Base-by-base conservation (phyloP, 2,329 filamentous ascomycete species). In the Ophiostoma sp. region DNA sequence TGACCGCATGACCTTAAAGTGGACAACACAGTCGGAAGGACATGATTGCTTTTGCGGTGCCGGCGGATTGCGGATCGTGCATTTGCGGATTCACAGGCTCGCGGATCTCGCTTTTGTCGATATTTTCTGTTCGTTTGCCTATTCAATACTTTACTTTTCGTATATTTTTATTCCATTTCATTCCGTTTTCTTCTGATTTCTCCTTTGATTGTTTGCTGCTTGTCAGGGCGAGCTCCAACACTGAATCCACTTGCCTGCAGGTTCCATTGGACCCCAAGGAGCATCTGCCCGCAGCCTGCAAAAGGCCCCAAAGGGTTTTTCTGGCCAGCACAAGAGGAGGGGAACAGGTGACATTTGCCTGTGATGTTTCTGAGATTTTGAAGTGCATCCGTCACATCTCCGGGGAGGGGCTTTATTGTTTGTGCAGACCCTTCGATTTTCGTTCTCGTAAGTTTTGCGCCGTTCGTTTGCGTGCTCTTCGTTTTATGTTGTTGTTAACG, bases 261-360 rank as follows among this genome's bases (percentile, higher is more conserved):
- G 22, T 64, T 42, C 36, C 36, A 64, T 64, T 64, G n/a, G 36
- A 25, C 59, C 59, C 31, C 59, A 15, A 15, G 3, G 36, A 64
- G 19, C 33, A 42, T 6, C 19, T 33, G n/a, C 36, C 33, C 33
- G 19, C 19, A 42, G 33, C 19, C 31, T 63, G 59, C 19, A 42
- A 42, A 25, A 15, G 19, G 17, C n/a, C 59, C 33, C n/a, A 42
- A 64, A 42, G 9, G 59, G 59, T 15, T 15, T 55, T 17, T 3
- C n/a, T n/a, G n/a, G 8, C 45, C 7, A 25, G 15, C n/a, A 6
- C 11, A 25, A 28, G 19, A 48, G 22, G 39, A 50, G 48, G 28
- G 48, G 28, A 31, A 57, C 68, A 57, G 48, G 33, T 70, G 50
- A 70, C 33, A 11, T 70, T 39, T 25, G 25, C 55, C 42, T 57